These are phyloP conservation scores for Aspergillus melleus DNA, from an alignment of 2,329 filamentous ascomycete species.

Conservation along the genomic window DNA sequence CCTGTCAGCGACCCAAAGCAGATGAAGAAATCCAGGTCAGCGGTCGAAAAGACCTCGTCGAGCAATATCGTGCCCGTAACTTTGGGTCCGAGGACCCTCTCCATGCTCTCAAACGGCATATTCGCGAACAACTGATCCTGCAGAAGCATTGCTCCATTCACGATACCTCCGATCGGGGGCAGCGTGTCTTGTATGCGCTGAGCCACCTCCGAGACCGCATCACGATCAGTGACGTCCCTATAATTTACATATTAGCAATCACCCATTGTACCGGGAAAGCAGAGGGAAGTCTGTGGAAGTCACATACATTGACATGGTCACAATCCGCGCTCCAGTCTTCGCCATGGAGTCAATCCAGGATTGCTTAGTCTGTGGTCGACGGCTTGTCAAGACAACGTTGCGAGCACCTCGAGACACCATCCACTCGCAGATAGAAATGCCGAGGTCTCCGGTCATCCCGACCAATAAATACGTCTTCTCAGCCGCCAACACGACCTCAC, in stretches of 20 bases:
- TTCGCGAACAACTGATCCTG: slow-evolving; percentile 4
- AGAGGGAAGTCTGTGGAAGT: not conserved
- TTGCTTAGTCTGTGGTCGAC: not conserved
- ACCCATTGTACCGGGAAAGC: not conserved
- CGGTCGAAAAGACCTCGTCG: slow-evolving; percentile 5
- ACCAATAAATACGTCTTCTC: slow-evolving; percentile 5
- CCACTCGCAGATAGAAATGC: slow-evolving; percentile 2
- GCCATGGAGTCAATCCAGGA: not conserved
- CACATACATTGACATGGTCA: not conserved
- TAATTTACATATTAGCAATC: not conserved
- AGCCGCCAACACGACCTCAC: not conserved
- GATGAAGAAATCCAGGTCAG: slow-evolving; percentile 15
- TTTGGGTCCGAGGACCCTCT: slow-evolving; percentile 3
- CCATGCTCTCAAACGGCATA: not conserved
- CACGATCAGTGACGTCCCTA: slow-evolving; percentile 8
- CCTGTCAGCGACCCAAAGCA: slow-evolving; percentile 3
- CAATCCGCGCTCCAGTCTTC: not conserved
- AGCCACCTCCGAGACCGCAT: not conserved
- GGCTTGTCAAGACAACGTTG: slow-evolving; percentile 3
- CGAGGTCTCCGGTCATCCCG: not conserved
- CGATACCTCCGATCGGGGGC: slow-evolving; percentile 12
- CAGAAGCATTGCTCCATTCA: slow-evolving; percentile 11
- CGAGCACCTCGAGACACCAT: slow-evolving; percentile 1
- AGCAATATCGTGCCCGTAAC: slow-evolving; percentile 5
- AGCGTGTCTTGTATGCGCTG: not conserved